Conservation (phyloP, 495 filamentous ascomycete genomes). For the Penicillium daleae region DNA sequence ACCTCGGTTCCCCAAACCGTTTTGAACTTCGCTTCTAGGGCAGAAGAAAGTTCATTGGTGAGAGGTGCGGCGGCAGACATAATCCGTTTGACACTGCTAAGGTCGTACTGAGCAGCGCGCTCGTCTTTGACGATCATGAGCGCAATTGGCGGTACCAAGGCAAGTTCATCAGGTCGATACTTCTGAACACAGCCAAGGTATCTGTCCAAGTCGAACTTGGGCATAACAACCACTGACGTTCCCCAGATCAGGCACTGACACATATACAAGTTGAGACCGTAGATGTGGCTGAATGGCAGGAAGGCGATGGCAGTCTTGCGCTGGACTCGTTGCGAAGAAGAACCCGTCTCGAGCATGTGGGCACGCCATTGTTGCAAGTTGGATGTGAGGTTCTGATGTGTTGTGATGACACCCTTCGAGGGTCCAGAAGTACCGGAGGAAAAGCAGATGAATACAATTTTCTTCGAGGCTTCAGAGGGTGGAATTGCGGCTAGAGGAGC, state of each 20-base stretch:
- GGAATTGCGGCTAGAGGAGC: slow-evolving; percentile 11
- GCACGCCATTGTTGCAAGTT: slow-evolving; percentile 53
- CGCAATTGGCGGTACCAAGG: slow-evolving; percentile 71
- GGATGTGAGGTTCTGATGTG: slow-evolving; percentile 73
- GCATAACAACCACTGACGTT: slow-evolving; percentile 61
- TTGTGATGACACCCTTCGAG: slow-evolving; percentile 60
- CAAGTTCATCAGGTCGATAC: slow-evolving; percentile 27
- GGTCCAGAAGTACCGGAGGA: slow-evolving; percentile 33
- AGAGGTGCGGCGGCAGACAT: slow-evolving; percentile 82
- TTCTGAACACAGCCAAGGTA: slow-evolving; percentile 28
- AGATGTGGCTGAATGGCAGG: slow-evolving; percentile 89
- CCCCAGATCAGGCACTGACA: slow-evolving; percentile 29
- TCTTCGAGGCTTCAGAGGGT: slow-evolving; percentile 16
- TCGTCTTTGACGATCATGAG: slow-evolving; percentile 73
- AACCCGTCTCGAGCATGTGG: slow-evolving; percentile 19
- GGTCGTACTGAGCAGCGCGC: slow-evolving; percentile 68
- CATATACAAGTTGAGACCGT: slow-evolving; percentile 51
- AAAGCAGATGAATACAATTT: slow-evolving; percentile 25
- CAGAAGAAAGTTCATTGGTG: slow-evolving; percentile 66
- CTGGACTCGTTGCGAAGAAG: slow-evolving; percentile 23
- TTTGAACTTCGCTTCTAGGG: slow-evolving; percentile 59
- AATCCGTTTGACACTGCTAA: slow-evolving; percentile 70
- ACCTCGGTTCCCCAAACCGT: slow-evolving; percentile 50
- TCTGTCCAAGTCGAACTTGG: slow-evolving; percentile 70
- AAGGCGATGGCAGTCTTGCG: slow-evolving; percentile 71